Percentiles rank a stretch among this genome's conserved stretches.
Conservation (phyloP, 495 filamentous ascomycete species). For the Xylaria scruposa region DNA sequence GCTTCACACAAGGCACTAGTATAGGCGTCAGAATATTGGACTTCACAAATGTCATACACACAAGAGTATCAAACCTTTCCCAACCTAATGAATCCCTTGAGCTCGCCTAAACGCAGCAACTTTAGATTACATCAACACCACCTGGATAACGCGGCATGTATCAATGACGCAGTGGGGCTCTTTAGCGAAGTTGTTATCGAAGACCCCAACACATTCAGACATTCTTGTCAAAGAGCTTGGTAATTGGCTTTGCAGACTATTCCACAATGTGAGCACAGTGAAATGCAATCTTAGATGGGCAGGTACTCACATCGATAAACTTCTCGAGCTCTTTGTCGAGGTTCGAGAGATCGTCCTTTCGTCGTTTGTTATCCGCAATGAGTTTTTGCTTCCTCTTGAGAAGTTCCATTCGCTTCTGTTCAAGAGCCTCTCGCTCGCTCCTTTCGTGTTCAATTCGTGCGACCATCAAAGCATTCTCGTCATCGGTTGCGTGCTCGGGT, state of each 20-base stretch:
- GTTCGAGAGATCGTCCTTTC: conserved; percentile 89
- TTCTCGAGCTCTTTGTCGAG: conserved; percentile 89
- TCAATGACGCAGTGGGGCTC: neutral
- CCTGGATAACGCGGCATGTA: neutral
- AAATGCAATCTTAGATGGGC: neutral
- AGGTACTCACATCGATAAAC: conserved; percentile 73
- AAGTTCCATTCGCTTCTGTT: conserved; percentile 84
- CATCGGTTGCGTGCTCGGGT: conserved; percentile 72
- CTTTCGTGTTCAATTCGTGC: conserved; percentile 93
- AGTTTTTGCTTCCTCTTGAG: conserved; percentile 89
- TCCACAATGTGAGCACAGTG: conserved; percentile 24
- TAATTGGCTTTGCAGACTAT: conserved; percentile 84
- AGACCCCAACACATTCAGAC: conserved; percentile 41
- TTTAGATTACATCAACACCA: neutral
- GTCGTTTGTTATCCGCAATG: conserved; percentile 92
- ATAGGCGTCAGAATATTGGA: conserved; percentile 11
- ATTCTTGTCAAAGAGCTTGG: conserved; percentile 80
- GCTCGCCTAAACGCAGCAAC: neutral
- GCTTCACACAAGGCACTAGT: neutral
- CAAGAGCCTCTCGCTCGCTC: conserved; percentile 81
- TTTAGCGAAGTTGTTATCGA: neutral
- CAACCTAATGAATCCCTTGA: neutral
- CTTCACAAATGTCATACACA: neutral
- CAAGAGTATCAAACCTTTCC: conserved; percentile 15
- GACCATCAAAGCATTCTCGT: conserved; percentile 83